These are phyloP conservation scores for Rhodomyrtus tomentosa DNA, from an alignment of 345 rosid genomes.

Conservation along the genomic window DNA sequence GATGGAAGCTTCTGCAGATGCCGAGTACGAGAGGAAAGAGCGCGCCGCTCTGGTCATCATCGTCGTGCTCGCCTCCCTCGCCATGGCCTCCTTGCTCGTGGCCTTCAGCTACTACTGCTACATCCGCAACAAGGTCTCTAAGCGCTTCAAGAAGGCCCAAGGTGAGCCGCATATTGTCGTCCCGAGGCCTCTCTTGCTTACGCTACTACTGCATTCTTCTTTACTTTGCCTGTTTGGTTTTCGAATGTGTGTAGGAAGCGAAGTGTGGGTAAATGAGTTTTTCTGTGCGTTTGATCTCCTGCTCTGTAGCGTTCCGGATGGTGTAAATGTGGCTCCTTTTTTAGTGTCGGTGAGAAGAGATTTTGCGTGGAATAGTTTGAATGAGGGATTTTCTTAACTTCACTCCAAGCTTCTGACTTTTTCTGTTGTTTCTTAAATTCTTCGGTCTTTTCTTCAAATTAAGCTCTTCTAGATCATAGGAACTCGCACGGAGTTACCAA, in stretches of 20 bases:
- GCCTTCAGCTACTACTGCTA: constrained; percentile 96
- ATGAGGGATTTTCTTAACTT: background rate
- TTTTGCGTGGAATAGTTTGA: background rate
- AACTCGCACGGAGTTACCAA: background rate
- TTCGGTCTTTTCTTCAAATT: background rate
- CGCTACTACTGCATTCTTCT: background rate
- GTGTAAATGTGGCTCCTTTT: background rate
- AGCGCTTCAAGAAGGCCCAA: constrained; percentile 30
- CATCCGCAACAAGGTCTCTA: constrained; percentile 69
- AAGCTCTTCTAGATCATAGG: background rate
- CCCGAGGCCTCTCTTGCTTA: background rate
- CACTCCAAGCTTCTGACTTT: background rate
- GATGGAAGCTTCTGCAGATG: constrained; percentile 3
- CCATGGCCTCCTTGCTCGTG: constrained; percentile 56
- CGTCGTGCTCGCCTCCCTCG: constrained; percentile 72
- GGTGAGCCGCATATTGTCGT: constrained; percentile 15
- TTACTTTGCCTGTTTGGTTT: background rate
- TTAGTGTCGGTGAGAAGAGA: background rate
- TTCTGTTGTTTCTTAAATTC: background rate
- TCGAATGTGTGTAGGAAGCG: background rate
- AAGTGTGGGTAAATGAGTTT: background rate
- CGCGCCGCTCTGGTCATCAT: constrained; percentile 56
- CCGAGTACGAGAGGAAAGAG: constrained; percentile 41
- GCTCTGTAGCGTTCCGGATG: background rate
- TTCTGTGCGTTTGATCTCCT: background rate